Evolutionary conservation across 176 grass and related monocot species (phyloP).

Genomic region (Thalia dealbata): DNA sequence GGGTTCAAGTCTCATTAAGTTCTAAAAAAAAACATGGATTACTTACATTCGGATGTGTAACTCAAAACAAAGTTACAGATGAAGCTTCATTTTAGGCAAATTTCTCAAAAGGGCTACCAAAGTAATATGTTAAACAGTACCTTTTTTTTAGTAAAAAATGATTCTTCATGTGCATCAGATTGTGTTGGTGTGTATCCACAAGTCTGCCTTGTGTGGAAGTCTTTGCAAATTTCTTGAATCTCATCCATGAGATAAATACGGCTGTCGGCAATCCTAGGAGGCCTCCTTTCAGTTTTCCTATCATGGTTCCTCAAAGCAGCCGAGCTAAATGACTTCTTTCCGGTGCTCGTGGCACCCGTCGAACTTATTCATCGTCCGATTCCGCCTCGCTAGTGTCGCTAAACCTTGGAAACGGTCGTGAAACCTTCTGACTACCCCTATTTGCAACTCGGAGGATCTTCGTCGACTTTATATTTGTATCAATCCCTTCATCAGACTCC

Average conservation of each 20-base stretch:
- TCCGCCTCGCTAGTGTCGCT: conserved; percentile 25
- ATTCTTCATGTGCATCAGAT: conserved; percentile 33
- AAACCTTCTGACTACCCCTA: conserved; percentile 2
- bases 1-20: too few species aligned
- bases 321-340: conserved; percentile 50
- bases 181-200: conserved; percentile 33
- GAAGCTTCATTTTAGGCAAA: background rate
- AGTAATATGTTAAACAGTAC: conserved; percentile 16
- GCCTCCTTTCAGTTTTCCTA: conserved; percentile 51
- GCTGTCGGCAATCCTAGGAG: conserved; percentile 33
- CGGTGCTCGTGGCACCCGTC: conserved; percentile 20
- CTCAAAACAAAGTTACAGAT: background rate
- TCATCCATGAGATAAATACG: conserved; percentile 26
- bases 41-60: background rate
- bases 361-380: conserved; percentile 16
- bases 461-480: background rate
- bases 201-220: conserved; percentile 42
- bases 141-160: conserved; percentile 66
- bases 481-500: background rate
- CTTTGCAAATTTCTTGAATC: conserved; percentile 57
- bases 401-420: conserved; percentile 31
- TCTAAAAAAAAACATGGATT: too few species aligned
- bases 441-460: background rate
- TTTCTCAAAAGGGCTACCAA: background rate
- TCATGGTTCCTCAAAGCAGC: conserved; percentile 63